Conservation (phyloP, 148 eudicot genomes). For the Euryodendron excelsum region DNA sequence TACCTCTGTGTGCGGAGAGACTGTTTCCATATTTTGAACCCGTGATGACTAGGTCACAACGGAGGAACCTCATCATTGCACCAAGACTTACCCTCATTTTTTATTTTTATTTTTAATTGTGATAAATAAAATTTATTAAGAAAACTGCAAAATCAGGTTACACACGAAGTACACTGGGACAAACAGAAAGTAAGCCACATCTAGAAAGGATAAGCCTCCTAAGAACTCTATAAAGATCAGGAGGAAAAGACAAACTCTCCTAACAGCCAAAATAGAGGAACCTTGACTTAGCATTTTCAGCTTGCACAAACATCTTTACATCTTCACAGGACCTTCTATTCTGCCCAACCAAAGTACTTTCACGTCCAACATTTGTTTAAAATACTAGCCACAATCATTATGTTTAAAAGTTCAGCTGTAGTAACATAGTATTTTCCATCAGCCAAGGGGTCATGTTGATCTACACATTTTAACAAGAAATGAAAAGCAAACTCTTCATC, state of each 20-base stretch:
- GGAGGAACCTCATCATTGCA: too few species aligned
- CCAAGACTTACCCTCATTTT: too few species aligned
- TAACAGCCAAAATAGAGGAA: background rate
- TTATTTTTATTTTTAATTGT: too few species aligned
- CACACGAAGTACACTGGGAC: background rate
- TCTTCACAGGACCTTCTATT: background rate
- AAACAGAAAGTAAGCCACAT: background rate
- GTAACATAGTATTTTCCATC: background rate
- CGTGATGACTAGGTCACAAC: too few species aligned
- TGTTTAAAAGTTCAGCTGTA: background rate
- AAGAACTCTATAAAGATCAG: background rate
- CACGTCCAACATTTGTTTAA: background rate
- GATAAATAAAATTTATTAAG: background rate
- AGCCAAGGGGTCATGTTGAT: background rate
- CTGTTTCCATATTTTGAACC: too few species aligned
- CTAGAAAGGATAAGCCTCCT: background rate
- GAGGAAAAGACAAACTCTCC: background rate
- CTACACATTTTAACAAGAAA: background rate
- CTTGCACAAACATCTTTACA: background rate
- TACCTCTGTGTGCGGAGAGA: too few species aligned
- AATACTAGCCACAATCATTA: background rate
- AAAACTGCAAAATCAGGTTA: background rate
- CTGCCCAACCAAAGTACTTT: background rate
- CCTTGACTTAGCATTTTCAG: background rate
- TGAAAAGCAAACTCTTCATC: background rate